These are phyloP conservation scores for Gamarada debralockiae DNA, from an alignment of 495 filamentous ascomycete species.

Conservation along the genomic window DNA sequence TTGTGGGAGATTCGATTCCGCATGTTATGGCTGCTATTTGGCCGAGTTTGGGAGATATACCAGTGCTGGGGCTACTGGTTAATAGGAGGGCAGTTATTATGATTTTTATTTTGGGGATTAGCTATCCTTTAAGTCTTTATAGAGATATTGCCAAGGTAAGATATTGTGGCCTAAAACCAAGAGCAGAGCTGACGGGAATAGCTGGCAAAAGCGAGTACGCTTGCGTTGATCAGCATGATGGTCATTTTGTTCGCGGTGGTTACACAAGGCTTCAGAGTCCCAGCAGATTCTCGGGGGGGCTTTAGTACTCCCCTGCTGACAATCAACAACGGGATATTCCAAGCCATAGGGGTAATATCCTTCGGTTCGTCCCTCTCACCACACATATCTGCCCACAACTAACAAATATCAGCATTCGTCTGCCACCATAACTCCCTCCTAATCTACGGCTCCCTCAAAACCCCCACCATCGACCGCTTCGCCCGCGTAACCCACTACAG, in stretches of 20 bases:
- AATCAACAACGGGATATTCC: constrained; percentile 82
- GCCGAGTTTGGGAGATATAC: constrained; percentile 65
- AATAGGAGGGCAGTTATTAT: constrained; percentile 81
- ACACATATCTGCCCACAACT: background rate
- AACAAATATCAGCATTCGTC: constrained; percentile 62
- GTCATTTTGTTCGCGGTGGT: constrained; percentile 88
- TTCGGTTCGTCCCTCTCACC: constrained; percentile 59
- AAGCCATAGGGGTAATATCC: constrained; percentile 95
- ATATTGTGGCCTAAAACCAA: constrained; percentile 4
- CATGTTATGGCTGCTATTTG: constrained; percentile 81
- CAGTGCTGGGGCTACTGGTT: constrained; percentile 76
- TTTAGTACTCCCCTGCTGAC: constrained; percentile 62
- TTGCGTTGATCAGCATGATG: constrained; percentile 88
- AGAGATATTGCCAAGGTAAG: constrained; percentile 93
- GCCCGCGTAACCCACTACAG: constrained; percentile 87
- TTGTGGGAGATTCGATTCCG: constrained; percentile 93
- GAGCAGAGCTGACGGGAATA: constrained; percentile 38
- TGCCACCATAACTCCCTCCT: constrained; percentile 95
- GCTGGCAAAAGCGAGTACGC: constrained; percentile 90
- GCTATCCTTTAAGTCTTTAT: constrained; percentile 91
- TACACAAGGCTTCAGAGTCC: constrained; percentile 73
- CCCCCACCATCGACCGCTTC: constrained; percentile 92
- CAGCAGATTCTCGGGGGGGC: constrained; percentile 62
- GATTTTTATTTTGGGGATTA: constrained; percentile 76
- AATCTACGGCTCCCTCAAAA: constrained; percentile 94